Evolutionary conservation across 768 basidiomycete genomes (phyloP).

Genomic region (Russula lepida): DNA sequence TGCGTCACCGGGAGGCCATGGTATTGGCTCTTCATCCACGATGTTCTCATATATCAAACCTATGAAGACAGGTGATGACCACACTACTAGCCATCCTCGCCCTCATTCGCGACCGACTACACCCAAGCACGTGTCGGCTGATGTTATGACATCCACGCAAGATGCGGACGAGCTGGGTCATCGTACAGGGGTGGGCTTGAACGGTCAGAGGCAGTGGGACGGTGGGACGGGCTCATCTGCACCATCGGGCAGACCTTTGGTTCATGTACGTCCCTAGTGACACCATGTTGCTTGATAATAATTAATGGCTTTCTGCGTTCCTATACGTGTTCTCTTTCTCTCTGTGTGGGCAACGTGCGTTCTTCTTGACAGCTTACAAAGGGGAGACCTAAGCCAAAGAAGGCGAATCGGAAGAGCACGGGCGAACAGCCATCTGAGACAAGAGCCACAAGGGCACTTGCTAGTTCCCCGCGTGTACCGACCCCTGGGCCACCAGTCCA

Average conservation of each 20-base stretch:
- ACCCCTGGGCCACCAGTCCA: neutral
- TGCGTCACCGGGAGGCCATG: conserved; percentile 13
- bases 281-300: conserved; percentile 28
- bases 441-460: neutral
- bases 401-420: conserved; percentile 7
- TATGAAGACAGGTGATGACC: conserved; percentile 39
- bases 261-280: conserved; percentile 83
- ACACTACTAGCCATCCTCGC: conserved; percentile 22
- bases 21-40: conserved; percentile 65
- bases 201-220: conserved; percentile 13
- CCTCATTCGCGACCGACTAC: conserved; percentile 22
- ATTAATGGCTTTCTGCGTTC: conserved; percentile 22
- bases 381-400: conserved; percentile 45
- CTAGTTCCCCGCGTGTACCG: neutral
- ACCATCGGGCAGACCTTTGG: conserved; percentile 56
- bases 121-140: conserved; percentile 11
- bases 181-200: conserved; percentile 30
- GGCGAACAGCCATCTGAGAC: neutral
- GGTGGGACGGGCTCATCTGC: conserved; percentile 29
- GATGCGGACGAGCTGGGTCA: conserved; percentile 34
- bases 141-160: conserved; percentile 14
- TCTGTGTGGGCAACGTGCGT: conserved; percentile 21
- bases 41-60: conserved; percentile 57
- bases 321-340: conserved; percentile 25
- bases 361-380: conserved; percentile 55